These are phyloP conservation scores for Sedum album DNA, from an alignment of 164 flowering plant genomes.

Conservation along the genomic window DNA sequence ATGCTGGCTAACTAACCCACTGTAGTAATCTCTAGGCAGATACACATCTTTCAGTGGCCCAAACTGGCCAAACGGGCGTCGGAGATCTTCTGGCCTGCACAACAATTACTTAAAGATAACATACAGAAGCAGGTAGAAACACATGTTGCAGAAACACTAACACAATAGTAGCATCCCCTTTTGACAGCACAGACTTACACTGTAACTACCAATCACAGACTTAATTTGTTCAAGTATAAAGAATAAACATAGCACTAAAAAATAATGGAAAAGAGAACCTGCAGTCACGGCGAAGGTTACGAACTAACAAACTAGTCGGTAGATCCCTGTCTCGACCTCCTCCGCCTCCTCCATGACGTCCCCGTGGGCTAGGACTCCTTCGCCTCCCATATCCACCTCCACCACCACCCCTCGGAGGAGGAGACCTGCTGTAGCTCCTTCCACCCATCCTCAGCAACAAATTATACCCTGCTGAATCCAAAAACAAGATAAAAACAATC, in stretches of 20 bases:
- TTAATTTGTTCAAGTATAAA: too few species aligned
- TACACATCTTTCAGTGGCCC: constrained; percentile 17
- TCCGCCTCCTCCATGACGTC: constrained; percentile 55
- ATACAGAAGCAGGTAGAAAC: too few species aligned
- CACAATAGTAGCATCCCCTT: background rate
- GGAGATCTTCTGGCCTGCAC: constrained; percentile 17
- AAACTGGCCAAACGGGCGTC: constrained; percentile 15
- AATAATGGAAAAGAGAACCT: constrained; percentile 29
- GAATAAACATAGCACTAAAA: background rate
- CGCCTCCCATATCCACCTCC: constrained; percentile 27
- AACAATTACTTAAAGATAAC: too few species aligned
- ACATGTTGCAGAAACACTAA: background rate
- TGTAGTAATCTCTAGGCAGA: constrained; percentile 15
- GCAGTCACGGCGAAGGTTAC: constrained; percentile 80
- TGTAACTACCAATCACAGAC: background rate
- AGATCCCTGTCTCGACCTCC: constrained; percentile 56
- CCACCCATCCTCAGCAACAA: constrained; percentile 52
- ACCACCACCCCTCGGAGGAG: constrained; percentile 67
- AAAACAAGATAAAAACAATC: background rate
- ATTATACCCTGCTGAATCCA: background rate
- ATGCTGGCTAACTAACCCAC: constrained; percentile 9
- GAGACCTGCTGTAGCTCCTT: constrained; percentile 79
- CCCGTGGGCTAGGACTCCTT: constrained; percentile 68
- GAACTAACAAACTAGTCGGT: constrained; percentile 88
- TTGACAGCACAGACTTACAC: background rate